phyloP scores from a whole-genome alignment of 768 basidiomycete genomes.

The Auriscalpium vulgare region DNA sequence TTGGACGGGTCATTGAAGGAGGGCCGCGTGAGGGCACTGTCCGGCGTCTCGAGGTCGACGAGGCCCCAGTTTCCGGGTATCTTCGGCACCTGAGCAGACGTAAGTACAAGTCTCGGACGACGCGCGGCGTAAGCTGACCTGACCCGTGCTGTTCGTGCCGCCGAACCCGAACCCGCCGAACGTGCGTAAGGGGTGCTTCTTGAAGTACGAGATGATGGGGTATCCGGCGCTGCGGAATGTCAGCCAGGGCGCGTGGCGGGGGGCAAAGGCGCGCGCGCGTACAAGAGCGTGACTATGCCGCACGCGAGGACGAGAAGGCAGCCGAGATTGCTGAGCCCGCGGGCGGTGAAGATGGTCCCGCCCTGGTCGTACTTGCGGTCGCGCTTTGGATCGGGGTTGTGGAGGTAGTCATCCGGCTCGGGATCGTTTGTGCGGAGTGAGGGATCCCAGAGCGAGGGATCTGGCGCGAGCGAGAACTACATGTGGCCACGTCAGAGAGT shows the following conservation, averaged over 20 bases:
- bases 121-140: slow-evolving; percentile 18
- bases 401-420: slow-evolving; percentile 25
- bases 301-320: slow-evolving; percentile 19
- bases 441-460: slow-evolving; percentile 23
- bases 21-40: slow-evolving; percentile 42
- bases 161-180: slow-evolving; percentile 38
- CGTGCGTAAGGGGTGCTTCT: slow-evolving; percentile 13
- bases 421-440: slow-evolving; percentile 10
- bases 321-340: slow-evolving; percentile 33
- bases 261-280: background rate
- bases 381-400: slow-evolving; percentile 24
- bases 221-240: slow-evolving; percentile 24
- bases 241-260: background rate
- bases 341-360: slow-evolving; percentile 29
- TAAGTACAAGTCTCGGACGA: background rate
- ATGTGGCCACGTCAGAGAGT: background rate
- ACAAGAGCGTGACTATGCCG: slow-evolving; percentile 9
- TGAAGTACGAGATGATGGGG: slow-evolving; percentile 27
- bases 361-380: slow-evolving; percentile 24
- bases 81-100: slow-evolving; percentile 44
- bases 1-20: slow-evolving; percentile 56
- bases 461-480: slow-evolving; percentile 19
- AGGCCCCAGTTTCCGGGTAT: slow-evolving; percentile 36
- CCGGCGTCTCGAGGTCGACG: slow-evolving; percentile 53
- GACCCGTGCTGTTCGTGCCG: slow-evolving; percentile 40